Conservation (phyloP, 345 rosid species). For the Dovyalis caffra region DNA sequence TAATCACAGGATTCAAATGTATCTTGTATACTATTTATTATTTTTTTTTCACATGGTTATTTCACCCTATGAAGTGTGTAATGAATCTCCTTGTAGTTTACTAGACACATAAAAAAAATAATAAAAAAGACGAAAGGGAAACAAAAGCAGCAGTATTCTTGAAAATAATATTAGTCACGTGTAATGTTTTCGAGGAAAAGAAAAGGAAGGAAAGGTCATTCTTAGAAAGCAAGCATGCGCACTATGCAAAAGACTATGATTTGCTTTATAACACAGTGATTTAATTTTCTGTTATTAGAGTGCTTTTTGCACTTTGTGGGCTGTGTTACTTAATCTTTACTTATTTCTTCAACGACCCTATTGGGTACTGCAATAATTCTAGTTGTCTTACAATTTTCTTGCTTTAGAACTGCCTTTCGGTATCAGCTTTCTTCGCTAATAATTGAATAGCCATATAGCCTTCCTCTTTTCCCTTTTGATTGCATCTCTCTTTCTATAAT, state of each 20-base stretch:
- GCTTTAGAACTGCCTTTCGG: conserved; percentile 15
- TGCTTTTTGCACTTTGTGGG: conserved; percentile 6
- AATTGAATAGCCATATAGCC: conserved; percentile 3
- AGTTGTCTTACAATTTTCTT: conserved; percentile 3
- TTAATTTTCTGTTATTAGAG: background rate
- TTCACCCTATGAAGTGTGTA: too few relatives aligned
- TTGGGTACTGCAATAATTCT: conserved; percentile 31
- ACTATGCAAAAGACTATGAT: background rate
- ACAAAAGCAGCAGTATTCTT: too few relatives aligned
- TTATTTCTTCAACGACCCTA: conserved; percentile 20
- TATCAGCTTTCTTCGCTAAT: conserved; percentile 16
- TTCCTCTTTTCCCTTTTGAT: background rate
- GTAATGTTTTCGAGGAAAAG: too few relatives aligned
- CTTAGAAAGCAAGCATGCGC: background rate
- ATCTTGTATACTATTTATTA: too few relatives aligned
- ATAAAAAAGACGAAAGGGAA: too few relatives aligned
- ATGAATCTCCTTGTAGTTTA: too few relatives aligned
- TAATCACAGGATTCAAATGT: too few relatives aligned
- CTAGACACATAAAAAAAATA: too few relatives aligned
- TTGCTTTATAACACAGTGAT: background rate
- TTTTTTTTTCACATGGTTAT: too few relatives aligned
- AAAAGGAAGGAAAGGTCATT: too few relatives aligned
- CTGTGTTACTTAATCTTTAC: conserved; percentile 40
- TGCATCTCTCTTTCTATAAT: background rate
- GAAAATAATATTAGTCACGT: too few relatives aligned